A percentile compares a stretch with the other conserved stretches of the same genome.
Conservation (phyloP, 2,329 filamentous ascomycete genomes). For the Allantophomopsis lycopodina region DNA sequence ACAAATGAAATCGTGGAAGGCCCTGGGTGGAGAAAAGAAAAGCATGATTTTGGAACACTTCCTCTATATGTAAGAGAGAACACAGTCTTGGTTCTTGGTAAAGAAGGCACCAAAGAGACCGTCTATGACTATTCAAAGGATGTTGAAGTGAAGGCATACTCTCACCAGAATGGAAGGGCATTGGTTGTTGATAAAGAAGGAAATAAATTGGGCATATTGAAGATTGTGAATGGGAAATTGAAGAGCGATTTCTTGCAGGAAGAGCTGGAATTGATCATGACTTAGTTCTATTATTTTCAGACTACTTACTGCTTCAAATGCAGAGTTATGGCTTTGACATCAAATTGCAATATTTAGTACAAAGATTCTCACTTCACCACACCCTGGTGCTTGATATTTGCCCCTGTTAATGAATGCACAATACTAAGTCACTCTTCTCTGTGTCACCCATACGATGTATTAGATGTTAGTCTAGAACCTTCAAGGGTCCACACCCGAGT, state of each 20-base stretch:
- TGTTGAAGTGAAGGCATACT: conserved; percentile 31
- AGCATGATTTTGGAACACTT: conserved; percentile 29
- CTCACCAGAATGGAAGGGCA: conserved; percentile 25
- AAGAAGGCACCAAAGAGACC: conserved; percentile 12
- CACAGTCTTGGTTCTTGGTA: conserved; percentile 17
- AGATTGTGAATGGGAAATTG: conserved; percentile 24
- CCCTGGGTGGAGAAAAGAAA: conserved; percentile 29
- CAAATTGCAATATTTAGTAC: too few species aligned
- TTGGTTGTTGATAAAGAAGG: conserved; percentile 29
- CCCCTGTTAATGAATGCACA: too few species aligned
- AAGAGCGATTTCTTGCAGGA: conserved; percentile 17
- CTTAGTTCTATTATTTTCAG: too few species aligned
- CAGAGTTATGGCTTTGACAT: too few species aligned
- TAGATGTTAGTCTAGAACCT: too few species aligned
- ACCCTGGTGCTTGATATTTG: too few species aligned
- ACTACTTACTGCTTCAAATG: too few species aligned
- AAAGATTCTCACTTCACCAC: too few species aligned
- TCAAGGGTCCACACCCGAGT: too few species aligned
- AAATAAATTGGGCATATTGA: conserved; percentile 23
- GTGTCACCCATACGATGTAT: too few species aligned
- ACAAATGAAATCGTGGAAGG: conserved; percentile 24
- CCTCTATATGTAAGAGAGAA: conserved; percentile 29
- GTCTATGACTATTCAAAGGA: conserved; percentile 16
- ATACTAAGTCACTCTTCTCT: too few species aligned
- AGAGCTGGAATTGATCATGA: conserved; percentile 16